These are phyloP conservation scores for Davidsoniella virescens DNA, from an alignment of 2,329 filamentous ascomycete genomes.

Conservation along the genomic window DNA sequence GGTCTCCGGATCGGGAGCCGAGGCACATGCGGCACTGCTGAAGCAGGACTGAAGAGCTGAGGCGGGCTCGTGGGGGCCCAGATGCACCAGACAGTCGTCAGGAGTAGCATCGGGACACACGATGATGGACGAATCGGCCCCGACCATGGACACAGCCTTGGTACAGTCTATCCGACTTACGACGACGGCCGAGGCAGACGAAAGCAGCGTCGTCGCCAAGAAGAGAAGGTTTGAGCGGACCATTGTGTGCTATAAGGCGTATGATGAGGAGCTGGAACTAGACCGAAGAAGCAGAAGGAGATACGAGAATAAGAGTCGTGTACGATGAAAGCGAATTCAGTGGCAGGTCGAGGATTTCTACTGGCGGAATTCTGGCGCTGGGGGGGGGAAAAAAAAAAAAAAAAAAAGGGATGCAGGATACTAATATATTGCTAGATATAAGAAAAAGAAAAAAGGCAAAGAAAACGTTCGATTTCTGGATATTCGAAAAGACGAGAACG, in stretches of 20 bases:
- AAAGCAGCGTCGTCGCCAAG: constrained; percentile 16
- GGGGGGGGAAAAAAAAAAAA: too few species aligned
- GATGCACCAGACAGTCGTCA: constrained; percentile 28
- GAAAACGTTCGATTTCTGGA: too few species aligned
- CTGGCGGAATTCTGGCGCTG: too few species aligned
- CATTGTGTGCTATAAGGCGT: constrained; percentile 4
- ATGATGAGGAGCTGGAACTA: not conserved
- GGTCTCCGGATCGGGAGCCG: constrained; percentile 17
- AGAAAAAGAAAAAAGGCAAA: too few species aligned
- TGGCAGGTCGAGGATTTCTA: too few species aligned
- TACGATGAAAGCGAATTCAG: not conserved
- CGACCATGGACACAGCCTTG: constrained; percentile 14
- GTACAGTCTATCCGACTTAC: constrained; percentile 18
- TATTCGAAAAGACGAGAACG: too few species aligned
- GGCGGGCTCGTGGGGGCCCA: constrained; percentile 18
- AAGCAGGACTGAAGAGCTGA: constrained; percentile 25
- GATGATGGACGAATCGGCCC: constrained; percentile 26
- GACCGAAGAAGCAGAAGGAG: not conserved
- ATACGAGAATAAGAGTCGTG: not conserved
- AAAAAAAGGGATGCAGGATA: too few species aligned
- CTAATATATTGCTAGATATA: too few species aligned
- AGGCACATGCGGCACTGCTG: constrained; percentile 21
- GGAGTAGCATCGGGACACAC: constrained; percentile 24
- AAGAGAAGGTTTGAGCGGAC: constrained; percentile 9
- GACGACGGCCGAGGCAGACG: constrained; percentile 21